These are phyloP conservation scores for Phytophthora fragariae DNA, from an alignment of 352 stramenopile species.

Conservation along the genomic window DNA sequence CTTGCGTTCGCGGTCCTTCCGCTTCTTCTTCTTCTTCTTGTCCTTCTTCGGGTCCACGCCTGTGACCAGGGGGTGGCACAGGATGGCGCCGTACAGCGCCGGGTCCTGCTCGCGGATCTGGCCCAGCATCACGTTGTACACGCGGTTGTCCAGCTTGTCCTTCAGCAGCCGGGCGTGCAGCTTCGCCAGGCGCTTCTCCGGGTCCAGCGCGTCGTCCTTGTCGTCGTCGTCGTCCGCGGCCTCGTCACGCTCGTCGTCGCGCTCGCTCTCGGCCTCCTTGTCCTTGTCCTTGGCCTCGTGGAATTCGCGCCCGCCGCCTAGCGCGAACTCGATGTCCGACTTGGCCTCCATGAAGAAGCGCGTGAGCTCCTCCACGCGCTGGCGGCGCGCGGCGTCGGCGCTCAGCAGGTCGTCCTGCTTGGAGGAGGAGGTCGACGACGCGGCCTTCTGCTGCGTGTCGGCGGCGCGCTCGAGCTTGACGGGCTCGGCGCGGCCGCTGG, in stretches of 20 bases:
- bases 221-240: conserved; percentile 69
- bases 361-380: conserved; percentile 88
- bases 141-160: conserved; percentile 77
- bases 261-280: conserved; percentile 68
- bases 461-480: conserved; percentile 68
- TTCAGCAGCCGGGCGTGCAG: conserved; percentile 64
- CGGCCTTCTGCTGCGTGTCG: conserved; percentile 41
- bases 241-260: conserved; percentile 68
- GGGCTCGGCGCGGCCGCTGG: conserved; percentile 60
- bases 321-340: conserved; percentile 89
- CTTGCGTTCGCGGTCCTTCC: conserved; percentile 84
- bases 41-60: conserved; percentile 82
- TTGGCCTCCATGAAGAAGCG: conserved; percentile 92
- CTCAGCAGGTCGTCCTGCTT: conserved; percentile 79
- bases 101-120: conserved; percentile 84
- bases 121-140: conserved; percentile 81
- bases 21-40: conserved; percentile 88
- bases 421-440: background rate
- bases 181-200: conserved; percentile 51
- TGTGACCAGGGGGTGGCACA: conserved; percentile 86
- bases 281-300: conserved; percentile 77
- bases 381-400: conserved; percentile 75
- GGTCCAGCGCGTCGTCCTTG: conserved; percentile 50
- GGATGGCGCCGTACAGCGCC: conserved; percentile 82
- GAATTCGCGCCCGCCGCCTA: conserved; percentile 74